Percentiles rank a stretch among this genome's conserved stretches.
Evolutionary conservation across 805 yeast genomes (phyloP).

Genomic region (Starmerella stellata): DNA sequence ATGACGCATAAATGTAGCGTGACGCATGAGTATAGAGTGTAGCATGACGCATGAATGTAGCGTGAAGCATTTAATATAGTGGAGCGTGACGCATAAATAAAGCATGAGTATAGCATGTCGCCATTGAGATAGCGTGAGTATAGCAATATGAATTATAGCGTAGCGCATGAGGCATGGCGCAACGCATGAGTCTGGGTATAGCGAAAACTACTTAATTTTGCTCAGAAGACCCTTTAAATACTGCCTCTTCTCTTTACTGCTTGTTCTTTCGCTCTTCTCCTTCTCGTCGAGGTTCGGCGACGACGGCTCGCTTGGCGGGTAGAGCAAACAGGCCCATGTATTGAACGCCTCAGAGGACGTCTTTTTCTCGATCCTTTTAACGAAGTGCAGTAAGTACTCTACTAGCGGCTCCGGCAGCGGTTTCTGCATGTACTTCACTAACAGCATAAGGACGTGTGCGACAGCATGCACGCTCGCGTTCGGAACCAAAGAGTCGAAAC

Average conservation of each 20-base stretch:
- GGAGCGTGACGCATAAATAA: no score
- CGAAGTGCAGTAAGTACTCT: conserved; percentile 5
- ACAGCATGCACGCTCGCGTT: conserved; percentile 29
- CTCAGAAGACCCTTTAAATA: background rate
- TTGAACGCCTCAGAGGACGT: conserved; percentile 5
- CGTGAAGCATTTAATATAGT: no score
- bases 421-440: conserved; percentile 11
- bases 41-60: no score
- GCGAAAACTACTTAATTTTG: background rate
- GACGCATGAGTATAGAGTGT: no score
- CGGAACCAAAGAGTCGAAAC: conserved; percentile 18
- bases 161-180: no score
- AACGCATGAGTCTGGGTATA: no score
- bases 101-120: no score
- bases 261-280: background rate
- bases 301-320: conserved; percentile 1
- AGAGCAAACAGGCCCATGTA: conserved; percentile 11
- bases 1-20: no score
- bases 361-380: conserved; percentile 2
- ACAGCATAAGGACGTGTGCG: conserved; percentile 16
- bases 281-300: background rate
- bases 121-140: no score
- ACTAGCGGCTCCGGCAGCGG: conserved; percentile 8
- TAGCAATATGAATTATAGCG: no score
- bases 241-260: background rate